phyloP scores from a whole-genome alignment of 208 protist species.

The Leptomonas seymouri region DNA sequence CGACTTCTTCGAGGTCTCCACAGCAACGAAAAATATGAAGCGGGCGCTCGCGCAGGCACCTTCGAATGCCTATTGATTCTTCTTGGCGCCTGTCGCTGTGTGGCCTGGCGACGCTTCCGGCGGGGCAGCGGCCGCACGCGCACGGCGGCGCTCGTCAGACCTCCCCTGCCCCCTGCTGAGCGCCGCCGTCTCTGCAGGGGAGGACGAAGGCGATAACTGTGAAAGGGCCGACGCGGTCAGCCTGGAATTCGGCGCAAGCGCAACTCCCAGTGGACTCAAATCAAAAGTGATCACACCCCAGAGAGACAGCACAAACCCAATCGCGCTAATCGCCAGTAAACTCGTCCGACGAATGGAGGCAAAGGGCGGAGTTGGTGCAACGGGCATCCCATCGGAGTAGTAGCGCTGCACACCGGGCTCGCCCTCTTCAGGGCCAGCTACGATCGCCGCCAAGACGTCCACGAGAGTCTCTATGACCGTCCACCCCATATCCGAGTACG shows the following conservation, averaged over 20 bases:
- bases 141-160: slow-evolving; percentile 1
- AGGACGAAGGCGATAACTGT: slow-evolving; percentile 7
- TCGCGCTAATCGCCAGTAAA: slow-evolving; percentile 22
- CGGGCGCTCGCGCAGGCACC: background rate
- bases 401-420: slow-evolving; percentile 10
- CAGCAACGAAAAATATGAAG: background rate
- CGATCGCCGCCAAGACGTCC: slow-evolving; percentile 22
- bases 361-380: slow-evolving; percentile 12
- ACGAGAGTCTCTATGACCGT: slow-evolving; percentile 30
- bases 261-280: slow-evolving; percentile 1
- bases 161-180: background rate
- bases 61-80: slow-evolving; percentile 23
- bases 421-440: slow-evolving; percentile 3
- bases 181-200: background rate
- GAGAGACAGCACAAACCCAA: slow-evolving; percentile 25
- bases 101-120: background rate
- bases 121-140: background rate
- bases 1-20: background rate
- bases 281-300: slow-evolving; percentile 32
- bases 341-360: slow-evolving; percentile 18
- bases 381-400: slow-evolving; percentile 17
- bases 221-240: slow-evolving; percentile 20
- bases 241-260: background rate
- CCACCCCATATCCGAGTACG: slow-evolving; percentile 25
- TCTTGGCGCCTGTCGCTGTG: slow-evolving; percentile 17